Evolutionary conservation across 2,329 filamentous ascomycete genomes (phyloP), one percentile per base, ranked within the genome.

Genomic region (Xylariaceae sp.): DNA sequence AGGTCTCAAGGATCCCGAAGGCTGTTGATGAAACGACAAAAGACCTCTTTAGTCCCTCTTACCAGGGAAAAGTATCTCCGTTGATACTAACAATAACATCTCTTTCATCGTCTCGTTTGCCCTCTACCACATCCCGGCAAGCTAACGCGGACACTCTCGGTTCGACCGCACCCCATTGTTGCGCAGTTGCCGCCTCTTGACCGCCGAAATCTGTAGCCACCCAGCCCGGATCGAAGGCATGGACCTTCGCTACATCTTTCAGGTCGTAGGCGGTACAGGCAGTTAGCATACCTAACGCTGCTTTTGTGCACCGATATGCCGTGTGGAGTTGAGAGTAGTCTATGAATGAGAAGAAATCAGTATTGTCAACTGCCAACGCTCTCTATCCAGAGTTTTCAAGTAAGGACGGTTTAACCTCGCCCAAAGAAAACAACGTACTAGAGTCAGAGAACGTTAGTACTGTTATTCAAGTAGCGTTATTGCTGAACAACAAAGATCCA

Each of bases 211-310:
- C 54, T 1, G 57, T 59, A 5, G 56, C 53, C 1, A 46, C 53
- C 44, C 51, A 58, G 9, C 50, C 57, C 4, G 56, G 52, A 7
- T 58, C 52, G 17, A 54, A 58, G 5, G 54, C 57, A 18, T 49
- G 44, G 11, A 60, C 52, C 30, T 47, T 56, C 9, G 58, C 50
- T 3, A 51, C 58, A 12, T 53, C 57, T 32, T 51, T 45, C 3
- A 58, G 39, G n/a, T 58, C 57, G 33, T 44, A 55, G 1, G 47
- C 44, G 12, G 57, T 53, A 33, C 58, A 60, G 6, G 57, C 58
- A 1, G 57, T 39, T 6, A 60, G 42, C 58, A 60, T 60, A 33
- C 47, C 45, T 15, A 59, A 22, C 19, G 55, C 58, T 2, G 57
- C 55, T 39, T 59, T 59, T 6, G 51, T 48, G 43, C 55, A 55